Evolutionary conservation across 441 rosid species (phyloP).

Genomic region (California macrophylla): DNA sequence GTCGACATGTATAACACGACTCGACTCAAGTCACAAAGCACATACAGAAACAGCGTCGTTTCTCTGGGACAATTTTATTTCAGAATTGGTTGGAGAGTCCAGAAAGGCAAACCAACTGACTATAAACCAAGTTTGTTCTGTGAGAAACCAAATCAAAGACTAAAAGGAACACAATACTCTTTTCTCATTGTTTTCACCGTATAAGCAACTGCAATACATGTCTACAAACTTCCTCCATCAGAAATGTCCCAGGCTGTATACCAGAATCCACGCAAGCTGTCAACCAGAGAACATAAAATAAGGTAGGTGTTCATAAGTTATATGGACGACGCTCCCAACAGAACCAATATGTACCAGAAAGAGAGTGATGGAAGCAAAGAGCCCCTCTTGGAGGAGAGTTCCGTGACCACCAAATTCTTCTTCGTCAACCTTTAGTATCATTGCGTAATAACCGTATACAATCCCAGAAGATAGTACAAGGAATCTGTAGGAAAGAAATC

Average conservation of each 20-base stretch:
- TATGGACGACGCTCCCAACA: not conserved
- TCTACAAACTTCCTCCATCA: constrained; percentile 24
- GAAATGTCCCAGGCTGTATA: constrained; percentile 88
- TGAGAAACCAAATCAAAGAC: constrained; percentile 19
- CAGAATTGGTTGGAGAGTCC: not conserved
- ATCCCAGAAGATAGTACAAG: constrained; percentile 59
- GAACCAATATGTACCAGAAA: not conserved
- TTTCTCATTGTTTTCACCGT: constrained; percentile 21
- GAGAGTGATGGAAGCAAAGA: constrained; percentile 36
- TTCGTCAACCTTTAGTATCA: constrained; percentile 52
- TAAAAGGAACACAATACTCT: constrained; percentile 9
- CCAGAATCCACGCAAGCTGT: constrained; percentile 90
- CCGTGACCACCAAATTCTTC: constrained; percentile 69
- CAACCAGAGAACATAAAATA: constrained; percentile 16
- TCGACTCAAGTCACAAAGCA: too few relatives aligned
- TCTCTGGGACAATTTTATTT: too few relatives aligned
- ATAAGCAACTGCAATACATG: constrained; percentile 20
- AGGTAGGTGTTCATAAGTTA: constrained; percentile 15
- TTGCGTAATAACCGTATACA: constrained; percentile 65
- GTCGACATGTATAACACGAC: too few relatives aligned
- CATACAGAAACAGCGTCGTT: too few relatives aligned
- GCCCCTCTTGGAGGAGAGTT: constrained; percentile 87
- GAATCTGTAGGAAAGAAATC: constrained; percentile 41
- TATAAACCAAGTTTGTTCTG: constrained; percentile 15
- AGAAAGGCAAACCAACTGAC: constrained; percentile 11